Percentiles rank a stretch among this genome's conserved stretches.
phyloP scores from a whole-genome alignment of 371 early-diverging fungal species.

The Mortierella sp. region DNA sequence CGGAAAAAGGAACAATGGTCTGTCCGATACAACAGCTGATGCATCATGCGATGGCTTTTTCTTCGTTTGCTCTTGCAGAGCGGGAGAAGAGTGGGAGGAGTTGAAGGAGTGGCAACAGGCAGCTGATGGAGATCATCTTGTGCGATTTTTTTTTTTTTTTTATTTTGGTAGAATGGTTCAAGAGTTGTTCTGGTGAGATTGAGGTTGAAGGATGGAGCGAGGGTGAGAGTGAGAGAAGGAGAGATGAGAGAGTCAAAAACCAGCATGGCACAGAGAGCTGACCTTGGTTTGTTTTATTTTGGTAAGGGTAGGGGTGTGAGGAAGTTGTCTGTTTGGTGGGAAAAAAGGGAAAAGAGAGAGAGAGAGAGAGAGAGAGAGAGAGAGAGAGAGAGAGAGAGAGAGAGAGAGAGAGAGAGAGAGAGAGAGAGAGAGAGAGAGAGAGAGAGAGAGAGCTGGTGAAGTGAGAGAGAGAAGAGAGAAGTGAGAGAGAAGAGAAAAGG shows the following conservation, averaged over 20 bases:
- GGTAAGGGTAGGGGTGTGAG: conserved; percentile 15
- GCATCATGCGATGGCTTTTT: background rate
- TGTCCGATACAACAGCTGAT: background rate
- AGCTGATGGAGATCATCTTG: conserved; percentile 66
- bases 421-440: background rate
- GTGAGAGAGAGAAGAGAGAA: too few relatives aligned
- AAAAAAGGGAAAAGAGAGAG: background rate
- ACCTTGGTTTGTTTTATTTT: background rate
- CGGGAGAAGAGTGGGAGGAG: background rate
- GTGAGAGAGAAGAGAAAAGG: background rate
- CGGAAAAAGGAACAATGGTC: too few relatives aligned
- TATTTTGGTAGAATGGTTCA: too few relatives aligned
- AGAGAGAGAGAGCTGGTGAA: background rate
- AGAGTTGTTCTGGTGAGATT: too few relatives aligned
- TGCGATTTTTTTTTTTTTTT: too few relatives aligned
- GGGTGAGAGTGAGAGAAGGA: background rate
- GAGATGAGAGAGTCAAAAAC: background rate
- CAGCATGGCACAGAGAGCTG: background rate
- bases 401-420: conserved; percentile 1
- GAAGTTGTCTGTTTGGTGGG: background rate
- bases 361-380: background rate
- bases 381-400: too few relatives aligned
- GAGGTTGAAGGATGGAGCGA: conserved; percentile 4
- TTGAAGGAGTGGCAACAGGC: conserved; percentile 68
- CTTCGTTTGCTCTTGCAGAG: too few relatives aligned